phyloP scores from a whole-genome alignment of 768 basidiomycete genomes.

The Termitomyces sp. region DNA sequence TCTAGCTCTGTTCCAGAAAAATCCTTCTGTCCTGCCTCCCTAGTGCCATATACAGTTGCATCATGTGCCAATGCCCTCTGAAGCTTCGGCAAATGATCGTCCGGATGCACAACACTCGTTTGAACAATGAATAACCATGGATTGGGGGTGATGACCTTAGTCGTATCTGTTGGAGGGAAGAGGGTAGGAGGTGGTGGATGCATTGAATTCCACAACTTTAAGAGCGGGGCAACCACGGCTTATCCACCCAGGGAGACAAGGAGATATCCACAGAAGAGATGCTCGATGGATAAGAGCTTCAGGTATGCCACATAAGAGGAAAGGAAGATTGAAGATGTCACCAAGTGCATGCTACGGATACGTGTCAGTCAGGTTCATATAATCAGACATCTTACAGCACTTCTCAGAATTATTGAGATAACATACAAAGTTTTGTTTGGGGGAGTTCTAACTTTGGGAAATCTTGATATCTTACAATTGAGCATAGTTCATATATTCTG shows the following conservation, averaged over 20 bases:
- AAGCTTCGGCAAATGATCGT: slow-evolving; percentile 42
- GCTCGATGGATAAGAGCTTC: slow-evolving; percentile 35
- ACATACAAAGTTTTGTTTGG: too few species aligned
- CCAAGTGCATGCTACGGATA: slow-evolving; percentile 58
- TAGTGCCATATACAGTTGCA: slow-evolving; percentile 17
- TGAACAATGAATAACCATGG: slow-evolving; percentile 57
- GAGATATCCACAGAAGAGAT: slow-evolving; percentile 59
- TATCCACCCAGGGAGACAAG: slow-evolving; percentile 46
- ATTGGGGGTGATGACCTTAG: slow-evolving; percentile 37
- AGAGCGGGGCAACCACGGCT: slow-evolving; percentile 49
- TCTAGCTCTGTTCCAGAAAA: slow-evolving; percentile 29
- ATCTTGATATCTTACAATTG: too few species aligned
- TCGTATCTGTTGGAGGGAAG: slow-evolving; percentile 21
- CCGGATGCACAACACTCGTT: slow-evolving; percentile 49
- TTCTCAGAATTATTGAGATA: too few species aligned
- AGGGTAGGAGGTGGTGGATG: slow-evolving; percentile 16
- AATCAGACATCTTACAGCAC: too few species aligned
- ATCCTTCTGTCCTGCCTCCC: slow-evolving; percentile 21
- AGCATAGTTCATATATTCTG: too few species aligned
- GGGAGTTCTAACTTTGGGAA: too few species aligned
- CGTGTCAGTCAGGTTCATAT: not conserved
- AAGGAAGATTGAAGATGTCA: slow-evolving; percentile 62
- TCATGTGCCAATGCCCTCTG: slow-evolving; percentile 26
- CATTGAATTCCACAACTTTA: slow-evolving; percentile 45
- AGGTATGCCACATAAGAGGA: slow-evolving; percentile 39